phyloP scores from a whole-genome alignment of 192 early-diverging fungal genomes.

The Coemansia sp. region DNA sequence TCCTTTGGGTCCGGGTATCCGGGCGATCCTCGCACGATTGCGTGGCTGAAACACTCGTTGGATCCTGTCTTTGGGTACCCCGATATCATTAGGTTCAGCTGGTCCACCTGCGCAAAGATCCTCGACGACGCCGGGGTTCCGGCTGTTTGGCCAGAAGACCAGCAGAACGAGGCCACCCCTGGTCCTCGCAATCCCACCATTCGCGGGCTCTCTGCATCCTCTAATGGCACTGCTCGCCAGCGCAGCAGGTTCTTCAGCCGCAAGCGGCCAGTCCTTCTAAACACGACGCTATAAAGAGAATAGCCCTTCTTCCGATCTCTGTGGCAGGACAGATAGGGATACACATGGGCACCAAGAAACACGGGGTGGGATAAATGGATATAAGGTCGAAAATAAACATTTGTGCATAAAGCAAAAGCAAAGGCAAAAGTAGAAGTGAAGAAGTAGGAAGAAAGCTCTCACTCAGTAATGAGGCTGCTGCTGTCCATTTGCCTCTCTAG shows the following conservation, averaged over 20 bases:
- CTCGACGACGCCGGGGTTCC: conserved; percentile 57
- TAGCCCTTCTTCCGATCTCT: not conserved
- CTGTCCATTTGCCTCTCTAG: too few species aligned
- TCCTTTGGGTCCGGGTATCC: conserved; percentile 92
- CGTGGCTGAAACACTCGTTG: conserved; percentile 77
- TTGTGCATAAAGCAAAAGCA: not conserved
- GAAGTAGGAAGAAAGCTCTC: not conserved
- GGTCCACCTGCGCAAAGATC: conserved; percentile 81
- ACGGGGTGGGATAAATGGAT: too few species aligned
- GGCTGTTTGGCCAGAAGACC: conserved; percentile 40
- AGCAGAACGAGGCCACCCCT: conserved; percentile 5
- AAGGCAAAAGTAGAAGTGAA: not conserved
- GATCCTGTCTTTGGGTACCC: conserved; percentile 94
- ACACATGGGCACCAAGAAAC: not conserved
- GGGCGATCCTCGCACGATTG: conserved; percentile 82
- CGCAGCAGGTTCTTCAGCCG: conserved; percentile 46
- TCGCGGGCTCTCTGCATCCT: not conserved
- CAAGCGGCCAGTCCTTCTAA: conserved; percentile 15
- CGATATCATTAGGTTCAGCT: conserved; percentile 88
- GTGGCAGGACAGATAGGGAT: not conserved
- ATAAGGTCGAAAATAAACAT: not conserved
- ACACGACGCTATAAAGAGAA: conserved; percentile 17
- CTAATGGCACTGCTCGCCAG: conserved; percentile 1
- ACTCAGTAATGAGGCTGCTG: not conserved
- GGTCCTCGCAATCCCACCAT: not conserved